These are phyloP conservation scores for Lipomyces orientalis DNA, from an alignment of 805 yeast species.

Conservation along the genomic window DNA sequence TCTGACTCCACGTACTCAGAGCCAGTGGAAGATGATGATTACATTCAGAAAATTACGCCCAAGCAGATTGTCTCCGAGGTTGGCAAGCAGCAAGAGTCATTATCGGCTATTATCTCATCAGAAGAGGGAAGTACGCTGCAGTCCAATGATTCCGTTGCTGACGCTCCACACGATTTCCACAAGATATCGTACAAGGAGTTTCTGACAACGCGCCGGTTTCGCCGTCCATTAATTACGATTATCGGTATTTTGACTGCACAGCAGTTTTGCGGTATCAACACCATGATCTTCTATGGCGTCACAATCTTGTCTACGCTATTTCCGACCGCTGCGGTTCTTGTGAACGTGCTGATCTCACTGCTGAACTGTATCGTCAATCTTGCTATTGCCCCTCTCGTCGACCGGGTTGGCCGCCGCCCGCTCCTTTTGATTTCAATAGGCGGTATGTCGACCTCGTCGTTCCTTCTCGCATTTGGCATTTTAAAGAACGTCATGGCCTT, in stretches of 20 bases:
- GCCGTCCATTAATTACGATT: constrained; percentile 66
- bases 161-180: constrained; percentile 24
- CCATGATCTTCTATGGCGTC: constrained; percentile 93
- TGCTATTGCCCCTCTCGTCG: constrained; percentile 76
- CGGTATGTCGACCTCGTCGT: constrained; percentile 70
- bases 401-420: constrained; percentile 74
- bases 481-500: constrained; percentile 52
- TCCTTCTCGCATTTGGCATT: constrained; percentile 71
- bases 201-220: constrained; percentile 56
- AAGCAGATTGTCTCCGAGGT: not conserved
- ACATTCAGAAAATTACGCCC: constrained; percentile 9
- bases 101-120: constrained; percentile 14
- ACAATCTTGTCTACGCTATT: constrained; percentile 72
- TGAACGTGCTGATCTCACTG: constrained; percentile 77
- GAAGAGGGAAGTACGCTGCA: constrained; percentile 37
- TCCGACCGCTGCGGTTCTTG: constrained; percentile 70
- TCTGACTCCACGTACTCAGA: constrained; percentile 32
- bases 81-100: not conserved
- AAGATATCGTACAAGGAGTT: constrained; percentile 48
- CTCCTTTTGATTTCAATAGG: constrained; percentile 68
- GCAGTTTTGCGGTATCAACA: constrained; percentile 91
- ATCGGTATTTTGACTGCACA: constrained; percentile 80
- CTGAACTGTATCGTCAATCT: constrained; percentile 78
- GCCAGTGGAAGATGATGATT: constrained; percentile 14
- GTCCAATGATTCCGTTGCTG: constrained; percentile 27